Evolutionary conservation across 208 protist species (phyloP), one percentile per base, ranked within the genome.

Genomic region (Leptomonas pyrrhocoris): DNA sequence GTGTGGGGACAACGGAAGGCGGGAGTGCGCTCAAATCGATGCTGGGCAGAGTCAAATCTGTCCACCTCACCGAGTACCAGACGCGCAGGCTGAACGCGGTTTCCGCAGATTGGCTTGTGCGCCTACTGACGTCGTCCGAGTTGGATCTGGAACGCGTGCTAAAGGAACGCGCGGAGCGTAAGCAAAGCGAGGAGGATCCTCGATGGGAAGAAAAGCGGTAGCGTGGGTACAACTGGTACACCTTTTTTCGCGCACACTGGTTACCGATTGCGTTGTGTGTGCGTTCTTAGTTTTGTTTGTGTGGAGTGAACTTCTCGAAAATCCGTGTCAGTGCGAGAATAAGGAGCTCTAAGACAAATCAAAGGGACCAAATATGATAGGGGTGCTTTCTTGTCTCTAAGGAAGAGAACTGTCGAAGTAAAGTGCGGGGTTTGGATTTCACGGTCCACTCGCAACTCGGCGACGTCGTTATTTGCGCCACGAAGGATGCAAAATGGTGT

Each of bases 31-130:
- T 94, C 0, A 76, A 81, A 18, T 43, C 59, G 42, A 76, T 94
- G 40, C 50, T 87, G 19, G 57, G 76, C 50, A 70, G 73, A 34
- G 53, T 85, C 59, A 74, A 80, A n/a, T n/a, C 63, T 4, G 68
- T 79, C 21, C 64, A 72, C 36, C 76, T 88, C 45, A 85, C 61
- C 58, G 76, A 74, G 38, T 58, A 28, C 27, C 85, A 94, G 72
- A 63, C 74, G 13, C 69, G 57, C 56, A 56, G 84, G 23, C 80
- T 85, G 25, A 63, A 77, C 25, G 48, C 56, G 18, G 42, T 94
- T 6, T 90, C 83, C 19, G 68, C 63, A 19, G 77, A 85, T 11
- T 94, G 89, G 89, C 53, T 94, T 34, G 73, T 94, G 27, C 68
- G 59, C n/a, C 75, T 79, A 40, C 73, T 93, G 31, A 85, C 80